Base-by-base conservation (phyloP, 1,284 basidiomycete species). In the Sphagnurus paluster region DNA sequence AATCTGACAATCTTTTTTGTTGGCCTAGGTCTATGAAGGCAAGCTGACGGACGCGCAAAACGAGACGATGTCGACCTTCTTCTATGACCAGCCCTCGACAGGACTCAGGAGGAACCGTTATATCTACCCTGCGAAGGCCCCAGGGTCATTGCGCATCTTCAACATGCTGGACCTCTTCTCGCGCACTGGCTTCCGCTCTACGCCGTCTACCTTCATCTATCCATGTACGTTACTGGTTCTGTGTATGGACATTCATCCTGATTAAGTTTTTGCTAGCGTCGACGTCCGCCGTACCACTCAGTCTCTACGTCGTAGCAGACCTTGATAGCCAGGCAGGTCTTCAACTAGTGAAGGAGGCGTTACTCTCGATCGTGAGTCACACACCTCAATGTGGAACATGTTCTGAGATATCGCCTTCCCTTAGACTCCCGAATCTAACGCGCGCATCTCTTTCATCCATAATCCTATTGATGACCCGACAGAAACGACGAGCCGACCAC, bases 21-120 rank as follows among this genome's bases (percentile, higher is more conserved):
- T 43, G 23, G 5, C 24, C 17, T 52, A 92, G 83, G 67, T 93
- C 11, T 88, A 90, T 61, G 64, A 68, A 37, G 80, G 83, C 2
- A 65, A 72, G 25, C 61, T 95, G 13, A 74, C 72, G 2, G 85
- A 91, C 35, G 72, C 73, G 1, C 72, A 80, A 44, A 62, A 66
- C 6, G 69, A 66, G 2, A 64, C 68, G 16, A 75, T 93, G 39
- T 68, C 81, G 9, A 87, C 76, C 4, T 91, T 87, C 67, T 98
- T 98, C 70, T 98, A 97, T 62, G 91, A 97, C 60, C 76, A 93
- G 2, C 88, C 93, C 0, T 79, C 77, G 0, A 83, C 90, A 0
- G 73, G 76, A 33, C 70, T 73, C 46, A 75, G 85, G 19, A 72
- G 96, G 11, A 97, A 93, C 62, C 68, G 66, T 20, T 80, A 86